Evolutionary conservation across 805 yeast genomes (phyloP), one percentile per base, ranked within the genome.

Genomic region (Yamadazyma scolyti): DNA sequence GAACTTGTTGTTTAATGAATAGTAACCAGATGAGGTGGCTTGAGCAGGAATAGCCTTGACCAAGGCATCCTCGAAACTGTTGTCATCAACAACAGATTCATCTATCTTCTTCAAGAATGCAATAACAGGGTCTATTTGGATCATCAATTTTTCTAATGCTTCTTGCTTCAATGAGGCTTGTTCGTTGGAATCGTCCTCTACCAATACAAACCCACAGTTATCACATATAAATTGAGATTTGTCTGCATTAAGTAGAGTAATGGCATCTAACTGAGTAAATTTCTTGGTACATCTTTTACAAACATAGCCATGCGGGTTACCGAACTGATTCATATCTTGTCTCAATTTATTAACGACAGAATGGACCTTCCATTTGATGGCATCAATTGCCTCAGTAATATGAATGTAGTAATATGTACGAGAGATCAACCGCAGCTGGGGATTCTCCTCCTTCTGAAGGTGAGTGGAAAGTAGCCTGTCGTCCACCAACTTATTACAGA

Each of bases 281-380:
- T 83, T 82, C 12, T 83, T 74, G 30, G 77, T 75, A 61, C 98
- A 93, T 15, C 81, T 65, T 6, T 95, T 89, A 53, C 98, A 93
- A 37, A 85, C 72, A 52, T 84, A 93, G 3, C 97, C 98, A 50
- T 93, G 95, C 1, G 97, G 95, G 44, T 87, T 89, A 16, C 87
- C 79, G 47, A 82, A 84, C 42, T 79, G 83, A 30, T 86, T 79
- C 61, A 90, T 73, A 48, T 88, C 95, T 41, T 82, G 85, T 50
- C 86, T 86, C 34, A 89, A 68, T 33, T 70, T 56, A 44, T 80
- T 81, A 9, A 86, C 97, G 16, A 93, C 72, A 27, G 84, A 76
- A 54, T 90, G 96, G 37, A 90, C 84, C 51, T 89, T 88, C 97
- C 97, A 93, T 58, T 93, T 93, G 52, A 93, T 78, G 3, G 96